Evolutionary conservation across 257 asterid genomes (phyloP).

Genomic region (Primulina eburnea): DNA sequence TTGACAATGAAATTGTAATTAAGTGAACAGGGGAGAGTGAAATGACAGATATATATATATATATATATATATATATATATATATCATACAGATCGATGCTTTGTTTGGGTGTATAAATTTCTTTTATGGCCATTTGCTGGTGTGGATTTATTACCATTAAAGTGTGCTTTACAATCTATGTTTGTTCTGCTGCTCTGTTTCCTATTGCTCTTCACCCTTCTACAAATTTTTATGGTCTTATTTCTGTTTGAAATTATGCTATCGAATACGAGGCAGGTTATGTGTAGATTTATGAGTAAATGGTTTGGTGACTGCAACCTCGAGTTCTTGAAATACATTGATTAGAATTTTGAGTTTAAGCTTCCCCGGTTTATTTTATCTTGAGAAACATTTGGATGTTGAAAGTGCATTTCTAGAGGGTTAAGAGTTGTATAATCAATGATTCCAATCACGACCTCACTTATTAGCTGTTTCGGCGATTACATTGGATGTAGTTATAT

Average conservation of each 20-base stretch:
- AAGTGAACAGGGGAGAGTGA: background rate
- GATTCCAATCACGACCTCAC: background rate
- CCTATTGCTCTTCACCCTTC: background rate
- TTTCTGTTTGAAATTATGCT: too few relatives aligned
- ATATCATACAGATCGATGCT: background rate
- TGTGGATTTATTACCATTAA: slow-evolving; percentile 3
- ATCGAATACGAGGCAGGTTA: background rate
- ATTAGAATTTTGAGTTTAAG: background rate
- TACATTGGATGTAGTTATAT: background rate
- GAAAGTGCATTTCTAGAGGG: background rate
- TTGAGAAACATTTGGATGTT: background rate
- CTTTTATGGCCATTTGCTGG: background rate
- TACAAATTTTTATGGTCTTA: background rate
- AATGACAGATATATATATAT: background rate
- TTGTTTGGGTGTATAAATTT: background rate
- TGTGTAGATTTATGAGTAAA: background rate
- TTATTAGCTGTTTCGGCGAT: background rate
- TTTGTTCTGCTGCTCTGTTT: slow-evolving; percentile 3
- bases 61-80: too few relatives aligned
- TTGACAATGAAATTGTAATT: background rate
- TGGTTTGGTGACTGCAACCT: background rate
- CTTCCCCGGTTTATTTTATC: background rate
- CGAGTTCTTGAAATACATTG: background rate
- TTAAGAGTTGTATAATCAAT: background rate
- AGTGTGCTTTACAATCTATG: background rate